Percentiles rank a stretch among this genome's conserved stretches.
phyloP scores from a whole-genome alignment of 2,329 filamentous ascomycete genomes.

The Arthroderma sp. region DNA sequence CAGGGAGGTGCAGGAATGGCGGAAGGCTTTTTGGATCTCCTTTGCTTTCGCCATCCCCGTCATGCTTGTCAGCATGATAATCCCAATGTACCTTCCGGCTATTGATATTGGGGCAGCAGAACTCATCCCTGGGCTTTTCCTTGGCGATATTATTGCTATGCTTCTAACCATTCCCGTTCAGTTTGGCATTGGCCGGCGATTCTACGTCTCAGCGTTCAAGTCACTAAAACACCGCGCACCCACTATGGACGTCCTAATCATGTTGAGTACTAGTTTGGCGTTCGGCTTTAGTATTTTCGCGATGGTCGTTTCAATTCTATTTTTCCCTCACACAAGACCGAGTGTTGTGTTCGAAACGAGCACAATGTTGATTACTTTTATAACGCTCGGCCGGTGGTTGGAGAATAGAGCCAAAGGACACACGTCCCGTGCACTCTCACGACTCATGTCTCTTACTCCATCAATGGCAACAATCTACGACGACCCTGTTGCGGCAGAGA shows the following conservation, averaged over 20 bases:
- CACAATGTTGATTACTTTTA: conserved; percentile 95
- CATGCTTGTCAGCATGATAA: conserved; percentile 80
- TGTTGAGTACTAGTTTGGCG: conserved; percentile 83
- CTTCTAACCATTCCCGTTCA: conserved; percentile 81
- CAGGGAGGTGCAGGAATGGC: conserved; percentile 90
- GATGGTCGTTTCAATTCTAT: conserved; percentile 68
- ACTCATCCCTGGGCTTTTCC: conserved; percentile 61
- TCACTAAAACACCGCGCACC: conserved; percentile 80
- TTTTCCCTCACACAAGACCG: conserved; percentile 65
- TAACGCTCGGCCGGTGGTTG: conserved; percentile 76
- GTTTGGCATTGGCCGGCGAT: conserved; percentile 89
- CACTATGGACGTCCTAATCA: conserved; percentile 95
- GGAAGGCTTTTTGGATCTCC: conserved; percentile 63
- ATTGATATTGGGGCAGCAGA: conserved; percentile 63
- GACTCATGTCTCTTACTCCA: conserved; percentile 87
- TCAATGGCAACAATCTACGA: conserved; percentile 95
- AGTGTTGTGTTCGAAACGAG: conserved; percentile 93
- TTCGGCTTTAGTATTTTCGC: conserved; percentile 89
- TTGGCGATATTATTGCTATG: conserved; percentile 78
- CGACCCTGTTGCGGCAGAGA: conserved; percentile 86
- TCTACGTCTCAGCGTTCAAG: conserved; percentile 88
- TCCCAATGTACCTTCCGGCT: conserved; percentile 69
- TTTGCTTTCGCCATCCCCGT: conserved; percentile 76
- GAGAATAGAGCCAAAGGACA: conserved; percentile 94
- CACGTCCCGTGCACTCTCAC: conserved; percentile 84